These are phyloP conservation scores for Schwanniomyces sp. DNA, from an alignment of 805 yeast genomes.

Conservation along the genomic window DNA sequence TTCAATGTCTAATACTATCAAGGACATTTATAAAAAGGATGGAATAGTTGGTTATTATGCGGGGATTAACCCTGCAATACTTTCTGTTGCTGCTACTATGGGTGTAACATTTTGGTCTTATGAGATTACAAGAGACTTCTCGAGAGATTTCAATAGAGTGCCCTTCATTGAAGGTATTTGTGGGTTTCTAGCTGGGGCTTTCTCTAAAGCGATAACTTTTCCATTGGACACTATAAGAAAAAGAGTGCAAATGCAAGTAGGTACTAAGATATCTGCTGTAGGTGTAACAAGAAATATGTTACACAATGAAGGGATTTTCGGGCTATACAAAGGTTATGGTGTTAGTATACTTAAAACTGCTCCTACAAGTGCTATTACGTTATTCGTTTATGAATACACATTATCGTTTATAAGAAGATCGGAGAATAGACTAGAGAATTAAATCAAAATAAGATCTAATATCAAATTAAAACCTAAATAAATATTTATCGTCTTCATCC, in stretches of 20 bases:
- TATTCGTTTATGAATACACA: slow-evolving; percentile 60
- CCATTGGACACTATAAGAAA: slow-evolving; percentile 86
- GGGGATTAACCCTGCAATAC: slow-evolving; percentile 52
- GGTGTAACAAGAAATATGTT: slow-evolving; percentile 41
- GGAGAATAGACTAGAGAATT: slow-evolving; percentile 3
- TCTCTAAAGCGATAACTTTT: slow-evolving; percentile 72
- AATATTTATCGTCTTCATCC: slow-evolving; percentile 29
- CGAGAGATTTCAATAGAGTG: slow-evolving; percentile 20
- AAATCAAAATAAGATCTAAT: neutral
- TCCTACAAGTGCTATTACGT: slow-evolving; percentile 70
- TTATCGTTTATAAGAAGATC: slow-evolving; percentile 9
- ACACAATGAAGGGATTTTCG: slow-evolving; percentile 57
- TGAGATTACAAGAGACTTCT: slow-evolving; percentile 46
- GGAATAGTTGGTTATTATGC: slow-evolving; percentile 50
- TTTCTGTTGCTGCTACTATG: slow-evolving; percentile 67
- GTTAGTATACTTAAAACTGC: slow-evolving; percentile 76
- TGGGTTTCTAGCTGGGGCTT: slow-evolving; percentile 74
- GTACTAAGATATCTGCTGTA: slow-evolving; percentile 11
- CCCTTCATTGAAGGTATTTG: slow-evolving; percentile 55
- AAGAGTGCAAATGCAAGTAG: slow-evolving; percentile 60
- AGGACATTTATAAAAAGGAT: slow-evolving; percentile 23
- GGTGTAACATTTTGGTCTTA: slow-evolving; percentile 77
- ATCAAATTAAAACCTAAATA: slow-evolving; percentile 21
- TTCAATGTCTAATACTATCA: slow-evolving; percentile 32
- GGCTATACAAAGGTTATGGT: slow-evolving; percentile 73